Conservation (phyloP, 2,329 filamentous ascomycete species). For the Nigrospora osmanthi region DNA sequence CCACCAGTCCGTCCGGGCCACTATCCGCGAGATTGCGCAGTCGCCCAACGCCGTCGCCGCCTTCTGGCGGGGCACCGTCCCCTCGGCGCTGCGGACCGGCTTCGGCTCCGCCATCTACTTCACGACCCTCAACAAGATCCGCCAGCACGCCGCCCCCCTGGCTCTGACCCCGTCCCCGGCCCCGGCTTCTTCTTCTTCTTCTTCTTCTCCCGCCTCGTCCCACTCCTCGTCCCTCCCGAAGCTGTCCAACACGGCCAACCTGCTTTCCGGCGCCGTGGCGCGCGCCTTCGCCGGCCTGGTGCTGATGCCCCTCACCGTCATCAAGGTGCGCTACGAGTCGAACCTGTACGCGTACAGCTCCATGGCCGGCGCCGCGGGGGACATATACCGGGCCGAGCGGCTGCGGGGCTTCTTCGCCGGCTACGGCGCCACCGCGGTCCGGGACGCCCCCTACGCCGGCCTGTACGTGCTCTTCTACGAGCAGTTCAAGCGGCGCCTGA, state of each 20-base stretch:
- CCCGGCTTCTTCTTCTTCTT: slow-evolving; percentile 4
- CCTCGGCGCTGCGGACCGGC: slow-evolving; percentile 87
- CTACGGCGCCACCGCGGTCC: slow-evolving; percentile 85
- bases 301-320: slow-evolving; percentile 91
- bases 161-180: slow-evolving; percentile 6
- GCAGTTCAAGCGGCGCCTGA: slow-evolving; percentile 61
- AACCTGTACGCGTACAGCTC: slow-evolving; percentile 78
- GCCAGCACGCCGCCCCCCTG: slow-evolving; percentile 51
- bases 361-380: slow-evolving; percentile 60
- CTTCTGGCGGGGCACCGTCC: slow-evolving; percentile 88
- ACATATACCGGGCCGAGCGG: slow-evolving; percentile 69
- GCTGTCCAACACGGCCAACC: slow-evolving; percentile 76
- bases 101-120: slow-evolving; percentile 94
- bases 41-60: slow-evolving; percentile 56
- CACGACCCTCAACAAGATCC: slow-evolving; percentile 73
- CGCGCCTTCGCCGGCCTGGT: slow-evolving; percentile 81
- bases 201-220: slow-evolving; percentile 6
- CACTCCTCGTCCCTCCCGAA: slow-evolving; percentile 70
- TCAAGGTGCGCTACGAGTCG: slow-evolving; percentile 94
- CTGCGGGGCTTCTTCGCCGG: slow-evolving; percentile 83
- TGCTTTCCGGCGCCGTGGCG: slow-evolving; percentile 76
- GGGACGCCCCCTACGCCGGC: slow-evolving; percentile 95
- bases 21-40: slow-evolving; percentile 61
- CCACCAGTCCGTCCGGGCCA: slow-evolving; percentile 58
- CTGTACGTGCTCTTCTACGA: slow-evolving; percentile 95